Percentiles rank a stretch among this genome's conserved stretches.
Evolutionary conservation across 176 grass and related monocot species (phyloP).

Genomic region (Musa beccarii): DNA sequence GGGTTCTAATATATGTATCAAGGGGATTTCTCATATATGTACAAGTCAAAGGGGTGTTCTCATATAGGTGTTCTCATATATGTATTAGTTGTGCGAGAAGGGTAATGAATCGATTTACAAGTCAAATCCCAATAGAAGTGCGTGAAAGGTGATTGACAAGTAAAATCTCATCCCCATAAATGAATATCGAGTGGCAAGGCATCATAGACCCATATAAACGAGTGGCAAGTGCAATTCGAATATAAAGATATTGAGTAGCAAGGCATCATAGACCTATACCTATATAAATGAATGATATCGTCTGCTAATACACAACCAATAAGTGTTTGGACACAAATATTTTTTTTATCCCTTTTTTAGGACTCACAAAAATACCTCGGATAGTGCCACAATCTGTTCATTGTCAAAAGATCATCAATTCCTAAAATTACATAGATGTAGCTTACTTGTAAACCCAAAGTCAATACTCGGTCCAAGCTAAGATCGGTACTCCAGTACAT

Average conservation of each 20-base stretch:
- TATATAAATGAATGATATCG: not conserved
- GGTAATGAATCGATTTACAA: no score
- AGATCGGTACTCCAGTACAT: not conserved
- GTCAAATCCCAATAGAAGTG: no score
- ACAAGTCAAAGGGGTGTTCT: no score
- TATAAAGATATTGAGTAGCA: not conserved
- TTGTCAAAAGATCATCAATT: not conserved
- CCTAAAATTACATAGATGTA: no score
- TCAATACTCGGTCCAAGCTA: not conserved
- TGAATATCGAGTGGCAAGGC: no score
- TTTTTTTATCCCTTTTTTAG: not conserved
- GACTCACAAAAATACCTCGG: not conserved
- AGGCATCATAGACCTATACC: not conserved
- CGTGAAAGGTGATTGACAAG: no score
- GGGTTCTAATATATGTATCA: no score
- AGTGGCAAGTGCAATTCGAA: not conserved
- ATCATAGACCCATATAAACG: no score
- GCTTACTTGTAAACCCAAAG: not conserved
- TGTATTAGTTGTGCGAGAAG: no score
- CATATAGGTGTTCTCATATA: no score
- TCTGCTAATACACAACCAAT: not conserved
- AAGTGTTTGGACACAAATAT: not conserved
- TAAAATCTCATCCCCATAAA: no score
- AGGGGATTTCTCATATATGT: no score
- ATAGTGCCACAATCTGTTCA: not conserved